phyloP scores from a whole-genome alignment of 345 rosid genomes.

The Raphanus raphanistrum region DNA sequence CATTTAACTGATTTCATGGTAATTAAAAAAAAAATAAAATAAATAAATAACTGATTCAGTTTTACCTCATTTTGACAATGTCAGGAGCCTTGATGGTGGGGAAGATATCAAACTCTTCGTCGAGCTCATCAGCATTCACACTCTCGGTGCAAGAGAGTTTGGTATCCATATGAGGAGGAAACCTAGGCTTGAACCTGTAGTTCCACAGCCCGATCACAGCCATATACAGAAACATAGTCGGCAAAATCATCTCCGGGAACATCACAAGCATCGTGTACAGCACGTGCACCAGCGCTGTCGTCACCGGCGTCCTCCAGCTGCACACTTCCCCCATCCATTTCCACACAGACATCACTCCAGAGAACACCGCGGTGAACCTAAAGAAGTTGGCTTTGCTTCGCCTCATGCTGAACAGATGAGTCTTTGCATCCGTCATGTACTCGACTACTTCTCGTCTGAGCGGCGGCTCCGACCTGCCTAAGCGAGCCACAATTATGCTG shows the following conservation, averaged over 20 bases:
- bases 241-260: constrained; percentile 47
- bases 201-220: constrained; percentile 43
- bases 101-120: constrained; percentile 86
- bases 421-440: constrained; percentile 43
- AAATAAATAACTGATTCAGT: not conserved
- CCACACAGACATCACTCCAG: constrained; percentile 30
- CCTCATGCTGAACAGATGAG: constrained; percentile 51
- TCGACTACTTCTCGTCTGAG: constrained; percentile 55
- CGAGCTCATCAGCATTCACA: constrained; percentile 73
- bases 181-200: constrained; percentile 44
- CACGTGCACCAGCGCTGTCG: constrained; percentile 40
- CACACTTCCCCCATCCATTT: constrained; percentile 51
- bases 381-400: constrained; percentile 54
- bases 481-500: constrained; percentile 31
- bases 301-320: constrained; percentile 48
- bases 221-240: constrained; percentile 46
- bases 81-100: constrained; percentile 57
- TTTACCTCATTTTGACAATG: constrained; percentile 56
- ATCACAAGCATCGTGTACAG: constrained; percentile 39
- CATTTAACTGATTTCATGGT: too few species aligned
- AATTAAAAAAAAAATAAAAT: too few species aligned
- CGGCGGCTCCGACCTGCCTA: constrained; percentile 58
- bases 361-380: constrained; percentile 44
- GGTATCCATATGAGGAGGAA: constrained; percentile 88
- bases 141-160: constrained; percentile 66